A percentile compares a stretch with the other conserved stretches of the same genome.
Evolutionary conservation across 2,329 filamentous ascomycete genomes (phyloP).

Genomic region (Scolecobasidium constrictum): DNA sequence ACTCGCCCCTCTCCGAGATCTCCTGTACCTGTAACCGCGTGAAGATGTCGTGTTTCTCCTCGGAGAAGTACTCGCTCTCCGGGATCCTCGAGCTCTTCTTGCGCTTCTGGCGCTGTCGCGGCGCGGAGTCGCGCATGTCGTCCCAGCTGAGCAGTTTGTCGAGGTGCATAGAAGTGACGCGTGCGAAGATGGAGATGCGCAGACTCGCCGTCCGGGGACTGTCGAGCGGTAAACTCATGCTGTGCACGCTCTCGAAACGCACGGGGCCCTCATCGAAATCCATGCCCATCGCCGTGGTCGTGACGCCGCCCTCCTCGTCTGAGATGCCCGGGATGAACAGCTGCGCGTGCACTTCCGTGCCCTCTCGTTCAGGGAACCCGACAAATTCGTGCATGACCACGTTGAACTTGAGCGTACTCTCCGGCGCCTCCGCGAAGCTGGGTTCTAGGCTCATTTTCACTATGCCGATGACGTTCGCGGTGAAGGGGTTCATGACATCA

Average conservation of each 20-base stretch:
- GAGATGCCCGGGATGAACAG: slow-evolving; percentile 90
- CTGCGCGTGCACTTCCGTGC: slow-evolving; percentile 89
- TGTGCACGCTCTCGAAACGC: slow-evolving; percentile 94
- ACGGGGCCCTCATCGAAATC: slow-evolving; percentile 90
- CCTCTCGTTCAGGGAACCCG: slow-evolving; percentile 91
- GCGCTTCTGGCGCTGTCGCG: slow-evolving; percentile 45
- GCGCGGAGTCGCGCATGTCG: slow-evolving; percentile 75
- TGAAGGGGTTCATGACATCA: slow-evolving; percentile 87
- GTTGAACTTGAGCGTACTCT: slow-evolving; percentile 92
- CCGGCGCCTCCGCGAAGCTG: slow-evolving; percentile 82
- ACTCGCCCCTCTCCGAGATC: slow-evolving; percentile 81
- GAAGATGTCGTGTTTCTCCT: slow-evolving; percentile 90
- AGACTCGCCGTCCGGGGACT: slow-evolving; percentile 64
- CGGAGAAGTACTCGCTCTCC: slow-evolving; percentile 84
- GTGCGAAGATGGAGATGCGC: slow-evolving; percentile 82
- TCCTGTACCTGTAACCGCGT: slow-evolving; percentile 82
- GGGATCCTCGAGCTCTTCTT: slow-evolving; percentile 59
- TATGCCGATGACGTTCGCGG: slow-evolving; percentile 79
- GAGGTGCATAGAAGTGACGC: slow-evolving; percentile 84
- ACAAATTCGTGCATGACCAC: slow-evolving; percentile 95
- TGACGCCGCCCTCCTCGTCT: slow-evolving; percentile 77
- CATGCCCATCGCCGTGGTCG: slow-evolving; percentile 87
- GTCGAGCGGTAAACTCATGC: slow-evolving; percentile 83
- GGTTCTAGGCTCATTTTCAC: slow-evolving; percentile 86
- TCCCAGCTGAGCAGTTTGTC: slow-evolving; percentile 98